Base-by-base conservation (phyloP, 352 stramenopile species). In the Phytophthora foliorum region DNA sequence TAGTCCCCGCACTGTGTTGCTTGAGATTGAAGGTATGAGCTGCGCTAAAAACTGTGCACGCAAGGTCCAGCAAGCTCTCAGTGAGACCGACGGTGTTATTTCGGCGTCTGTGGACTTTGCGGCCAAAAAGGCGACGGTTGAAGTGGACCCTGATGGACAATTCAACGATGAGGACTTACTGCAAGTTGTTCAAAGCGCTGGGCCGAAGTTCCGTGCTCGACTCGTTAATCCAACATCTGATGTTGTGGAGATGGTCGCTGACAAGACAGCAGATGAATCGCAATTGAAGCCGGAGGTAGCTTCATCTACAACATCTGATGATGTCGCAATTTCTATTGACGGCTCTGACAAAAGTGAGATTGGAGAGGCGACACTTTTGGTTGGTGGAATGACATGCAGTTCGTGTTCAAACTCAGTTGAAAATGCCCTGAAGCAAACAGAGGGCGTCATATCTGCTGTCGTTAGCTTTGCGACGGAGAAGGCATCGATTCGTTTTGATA, bases 381-480 rank as follows among this genome's bases (percentile, higher is more conserved):
- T 97, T 17, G 88, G 79, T 16, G 94, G 94, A 1, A 98, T 98
- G 93, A 98, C 93, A 16, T 98, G 93, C 69, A 97, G 89, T 32
- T 97, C 92, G 27, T 98, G 93, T 62, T 89, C 92, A 1, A 94
- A 90, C 69, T 97, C 93, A n/a, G 87, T 98, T 45, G 89, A 97
- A 82, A 86, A 76, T 24, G 88, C 88, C n/a, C 65, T 98, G 21
- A 93, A 87, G 57, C 77, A 86, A 48, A 80, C 83, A 16, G 68
- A 85, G 34, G 92, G 92, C 5, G 91, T 98, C 16, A 56, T 90
- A 21, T 89, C 78, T 22, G 89, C 81, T 27, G 77, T 85, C 44
- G 90, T 98, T 34, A 95, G 85, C 56, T 94, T 97, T 45, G 92
- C 94, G 21, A 96, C 90, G 0, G 92, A 97, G 69, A 94, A 88